phyloP scores from a whole-genome alignment of 176 grass and related monocot species.

The Musa acuminata region DNA sequence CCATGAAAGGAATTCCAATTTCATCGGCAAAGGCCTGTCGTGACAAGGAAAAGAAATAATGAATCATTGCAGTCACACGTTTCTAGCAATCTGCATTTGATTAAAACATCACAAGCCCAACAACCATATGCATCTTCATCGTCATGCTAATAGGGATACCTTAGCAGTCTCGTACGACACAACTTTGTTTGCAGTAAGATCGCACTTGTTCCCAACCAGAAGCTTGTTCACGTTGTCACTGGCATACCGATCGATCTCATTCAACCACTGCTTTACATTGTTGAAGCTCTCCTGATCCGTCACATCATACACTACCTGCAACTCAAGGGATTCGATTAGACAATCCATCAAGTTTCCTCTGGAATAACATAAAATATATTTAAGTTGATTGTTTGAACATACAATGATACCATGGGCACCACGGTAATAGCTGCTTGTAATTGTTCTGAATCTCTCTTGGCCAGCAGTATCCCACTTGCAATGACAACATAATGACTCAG shows the following conservation, averaged over 20 bases:
- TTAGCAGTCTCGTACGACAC: constrained; percentile 76
- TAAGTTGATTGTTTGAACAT: background rate
- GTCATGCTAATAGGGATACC: constrained; percentile 19
- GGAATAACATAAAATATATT: too few relatives aligned
- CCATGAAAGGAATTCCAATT: constrained; percentile 74
- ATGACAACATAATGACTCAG: background rate
- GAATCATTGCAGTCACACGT: background rate
- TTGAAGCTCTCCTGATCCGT: constrained; percentile 95
- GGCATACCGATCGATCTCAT: constrained; percentile 83
- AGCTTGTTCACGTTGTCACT: constrained; percentile 91
- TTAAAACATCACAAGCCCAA: background rate
- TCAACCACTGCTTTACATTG: constrained; percentile 91
- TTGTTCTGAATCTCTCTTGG: constrained; percentile 24
- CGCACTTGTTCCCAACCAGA: constrained; percentile 86
- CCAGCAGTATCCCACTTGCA: constrained; percentile 20
- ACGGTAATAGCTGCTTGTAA: constrained; percentile 22
- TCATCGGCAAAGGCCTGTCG: constrained; percentile 53
- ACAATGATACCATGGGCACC: constrained; percentile 24
- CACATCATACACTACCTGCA: constrained; percentile 89
- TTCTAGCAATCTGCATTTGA: background rate
- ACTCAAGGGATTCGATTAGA: background rate
- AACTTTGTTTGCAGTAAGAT: constrained; percentile 71
- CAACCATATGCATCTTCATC: background rate
- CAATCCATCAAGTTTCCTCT: too few relatives aligned
- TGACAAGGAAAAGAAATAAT: background rate